Evolutionary conservation across 352 stramenopile species (phyloP), one percentile per base, ranked within the genome.

Genomic region (Peronospora belbahrii): DNA sequence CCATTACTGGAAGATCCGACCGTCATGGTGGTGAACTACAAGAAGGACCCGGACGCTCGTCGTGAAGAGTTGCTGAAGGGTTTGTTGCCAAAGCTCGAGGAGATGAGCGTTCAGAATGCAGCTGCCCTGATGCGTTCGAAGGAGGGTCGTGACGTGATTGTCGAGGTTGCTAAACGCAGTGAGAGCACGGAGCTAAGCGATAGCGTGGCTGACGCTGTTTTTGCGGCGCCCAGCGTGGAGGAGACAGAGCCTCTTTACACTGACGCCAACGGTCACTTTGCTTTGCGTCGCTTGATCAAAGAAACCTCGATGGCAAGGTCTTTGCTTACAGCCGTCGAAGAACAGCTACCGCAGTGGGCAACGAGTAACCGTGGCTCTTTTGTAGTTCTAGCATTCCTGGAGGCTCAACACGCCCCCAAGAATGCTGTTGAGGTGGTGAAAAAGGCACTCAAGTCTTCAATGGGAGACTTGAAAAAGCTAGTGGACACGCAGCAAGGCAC

Each of bases 21-120:
- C 17, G 48, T 80, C 22, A 51, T 66, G 22, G 56, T 88, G 7
- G 74, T 92, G 28, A 94, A 91, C 56, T 94, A 94, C 76, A 91
- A 91, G 70, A 94, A 94, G 53, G 72, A 90, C 54, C 82, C 82
- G 15, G 64, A 80, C 1, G 63, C 70, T 35, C 79, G 80, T 66
- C 75, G 77, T 25, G 70, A 86, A 27, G 80, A 91, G 53, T 44
- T 91, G 18, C 56, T 90, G 27, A 85, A 87, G 54, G 77, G 78
- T 32, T 48, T 90, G 48, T 42, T 88, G 51, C 71, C 82, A 17
- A 88, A 90, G 56, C 63, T 93, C n/a, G 70, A 90, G 47, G 75
- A 85, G 13, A 78, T 93, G 62, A 87, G 79, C 35, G 47, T 42
- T 6, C 69, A 65, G 32, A 75, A 93, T 45, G 67, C 71, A 42